A percentile compares a stretch with the other conserved stretches of the same genome.
phyloP scores from a whole-genome alignment of 2,329 filamentous ascomycete species.

The Paraconiothyrium brasiliense region DNA sequence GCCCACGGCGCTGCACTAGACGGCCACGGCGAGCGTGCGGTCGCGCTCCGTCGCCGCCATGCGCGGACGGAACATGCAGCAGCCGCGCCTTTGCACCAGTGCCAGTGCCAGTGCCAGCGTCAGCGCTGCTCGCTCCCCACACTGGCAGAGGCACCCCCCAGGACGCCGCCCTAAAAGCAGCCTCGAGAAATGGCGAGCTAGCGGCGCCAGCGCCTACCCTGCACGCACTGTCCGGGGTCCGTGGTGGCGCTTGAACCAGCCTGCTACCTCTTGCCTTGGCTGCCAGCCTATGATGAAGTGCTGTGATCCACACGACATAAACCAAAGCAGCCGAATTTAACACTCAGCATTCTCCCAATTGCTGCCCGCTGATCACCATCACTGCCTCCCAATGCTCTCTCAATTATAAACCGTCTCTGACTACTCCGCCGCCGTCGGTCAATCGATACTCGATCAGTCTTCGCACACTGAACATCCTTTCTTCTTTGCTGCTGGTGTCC shows the following conservation, averaged over 20 bases:
- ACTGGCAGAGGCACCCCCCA: background rate
- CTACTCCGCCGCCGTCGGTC: slow-evolving; percentile 33
- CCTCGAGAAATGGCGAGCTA: slow-evolving; percentile 32
- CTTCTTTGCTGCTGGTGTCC: slow-evolving; percentile 46
- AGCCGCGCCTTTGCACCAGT: slow-evolving; percentile 17
- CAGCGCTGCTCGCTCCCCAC: slow-evolving; percentile 1
- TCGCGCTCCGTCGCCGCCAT: background rate
- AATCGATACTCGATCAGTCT: slow-evolving; percentile 45
- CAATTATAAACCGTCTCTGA: slow-evolving; percentile 40
- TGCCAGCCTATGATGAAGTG: slow-evolving; percentile 50
- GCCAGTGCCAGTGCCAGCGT: slow-evolving; percentile 8
- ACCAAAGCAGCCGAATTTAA: slow-evolving; percentile 46
- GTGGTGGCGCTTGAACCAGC: slow-evolving; percentile 34
- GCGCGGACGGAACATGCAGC: background rate
- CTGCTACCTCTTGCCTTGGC: slow-evolving; percentile 46
- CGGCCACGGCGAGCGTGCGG: background rate
- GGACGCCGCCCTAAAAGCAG: slow-evolving; percentile 34
- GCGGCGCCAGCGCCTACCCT: slow-evolving; percentile 30
- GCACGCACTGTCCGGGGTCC: slow-evolving; percentile 37
- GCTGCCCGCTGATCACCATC: slow-evolving; percentile 46
- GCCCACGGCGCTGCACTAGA: background rate
- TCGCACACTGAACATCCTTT: slow-evolving; percentile 42
- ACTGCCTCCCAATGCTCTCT: slow-evolving; percentile 39
- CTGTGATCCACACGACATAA: slow-evolving; percentile 46
- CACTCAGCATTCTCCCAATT: slow-evolving; percentile 41